phyloP scores from a whole-genome alignment of 148 eudicot species.

The Vaccinium macrocarpon region DNA sequence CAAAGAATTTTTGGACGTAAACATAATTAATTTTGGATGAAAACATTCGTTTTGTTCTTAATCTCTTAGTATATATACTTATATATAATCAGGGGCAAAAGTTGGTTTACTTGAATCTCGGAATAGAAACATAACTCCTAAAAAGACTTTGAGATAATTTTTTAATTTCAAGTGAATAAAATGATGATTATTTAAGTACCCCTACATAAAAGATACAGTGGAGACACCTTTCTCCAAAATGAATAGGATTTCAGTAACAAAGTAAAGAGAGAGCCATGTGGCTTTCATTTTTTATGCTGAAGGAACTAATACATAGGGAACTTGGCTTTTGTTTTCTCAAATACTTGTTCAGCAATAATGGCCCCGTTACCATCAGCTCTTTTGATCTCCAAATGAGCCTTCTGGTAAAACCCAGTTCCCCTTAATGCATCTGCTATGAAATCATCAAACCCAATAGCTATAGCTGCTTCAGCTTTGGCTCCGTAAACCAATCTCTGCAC shows the following conservation, averaged over 20 bases:
- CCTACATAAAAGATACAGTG: background rate
- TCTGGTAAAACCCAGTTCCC: slow-evolving; percentile 84
- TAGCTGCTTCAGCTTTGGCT: slow-evolving; percentile 90
- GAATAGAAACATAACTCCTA: no score
- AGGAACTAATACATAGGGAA: slow-evolving; percentile 45
- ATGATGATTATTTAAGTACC: no score
- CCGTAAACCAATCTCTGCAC: slow-evolving; percentile 72
- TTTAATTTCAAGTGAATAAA: no score
- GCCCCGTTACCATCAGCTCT: slow-evolving; percentile 74
- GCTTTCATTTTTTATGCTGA: background rate
- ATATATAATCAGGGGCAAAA: no score
- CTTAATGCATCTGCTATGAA: slow-evolving; percentile 86
- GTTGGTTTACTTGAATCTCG: no score
- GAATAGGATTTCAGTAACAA: background rate
- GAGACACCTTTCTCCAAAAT: background rate
- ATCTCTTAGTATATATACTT: no score
- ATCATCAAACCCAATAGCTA: slow-evolving; percentile 77
- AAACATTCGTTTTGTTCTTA: no score
- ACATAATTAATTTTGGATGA: no score
- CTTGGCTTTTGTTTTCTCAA: slow-evolving; percentile 83
- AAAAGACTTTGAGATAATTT: no score
- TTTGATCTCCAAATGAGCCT: slow-evolving; percentile 78
- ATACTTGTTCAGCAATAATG: slow-evolving; percentile 74
- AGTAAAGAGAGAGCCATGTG: background rate
- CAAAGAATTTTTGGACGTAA: no score